Conservation (phyloP, 2,329 filamentous ascomycete species). For the Colletotrichum liriopes region DNA sequence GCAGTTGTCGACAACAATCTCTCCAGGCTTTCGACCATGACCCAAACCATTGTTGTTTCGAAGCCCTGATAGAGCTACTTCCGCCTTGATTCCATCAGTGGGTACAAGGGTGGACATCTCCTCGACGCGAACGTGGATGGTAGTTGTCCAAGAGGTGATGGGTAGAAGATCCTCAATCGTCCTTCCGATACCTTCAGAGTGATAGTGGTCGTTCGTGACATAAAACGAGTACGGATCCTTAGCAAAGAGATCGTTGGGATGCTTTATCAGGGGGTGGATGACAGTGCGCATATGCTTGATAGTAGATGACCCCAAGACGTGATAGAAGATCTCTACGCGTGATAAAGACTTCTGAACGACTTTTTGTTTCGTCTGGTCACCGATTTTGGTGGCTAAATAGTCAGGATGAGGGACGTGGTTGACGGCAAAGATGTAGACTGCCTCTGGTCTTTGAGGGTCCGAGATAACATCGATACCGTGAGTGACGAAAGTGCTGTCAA, state of each 20-base stretch:
- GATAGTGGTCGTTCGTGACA: constrained; percentile 73
- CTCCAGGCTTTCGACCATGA: constrained; percentile 58
- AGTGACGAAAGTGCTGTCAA: constrained; percentile 68
- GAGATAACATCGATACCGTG: constrained; percentile 74
- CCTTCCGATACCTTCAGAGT: constrained; percentile 64
- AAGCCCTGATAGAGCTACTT: constrained; percentile 60
- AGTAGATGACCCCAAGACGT: constrained; percentile 48
- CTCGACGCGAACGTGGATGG: constrained; percentile 54
- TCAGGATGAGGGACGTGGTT: constrained; percentile 70
- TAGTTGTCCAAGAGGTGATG: constrained; percentile 63
- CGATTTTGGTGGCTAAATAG: constrained; percentile 49
- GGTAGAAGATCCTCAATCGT: constrained; percentile 62
- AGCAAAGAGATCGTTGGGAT: constrained; percentile 72
- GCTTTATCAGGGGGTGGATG: constrained; percentile 66
- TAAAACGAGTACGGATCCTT: constrained; percentile 64
- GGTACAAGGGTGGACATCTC: constrained; percentile 23
- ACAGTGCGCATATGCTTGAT: constrained; percentile 68
- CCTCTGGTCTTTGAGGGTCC: constrained; percentile 58
- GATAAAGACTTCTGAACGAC: constrained; percentile 57
- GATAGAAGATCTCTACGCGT: constrained; percentile 69
- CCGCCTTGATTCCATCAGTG: constrained; percentile 56
- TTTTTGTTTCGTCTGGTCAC: constrained; percentile 51
- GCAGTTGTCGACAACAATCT: constrained; percentile 62
- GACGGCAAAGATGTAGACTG: constrained; percentile 73
- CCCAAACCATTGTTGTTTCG: constrained; percentile 72